Conservation (phyloP, 2,329 filamentous ascomycete genomes). For the Xylariaceae sp. region DNA sequence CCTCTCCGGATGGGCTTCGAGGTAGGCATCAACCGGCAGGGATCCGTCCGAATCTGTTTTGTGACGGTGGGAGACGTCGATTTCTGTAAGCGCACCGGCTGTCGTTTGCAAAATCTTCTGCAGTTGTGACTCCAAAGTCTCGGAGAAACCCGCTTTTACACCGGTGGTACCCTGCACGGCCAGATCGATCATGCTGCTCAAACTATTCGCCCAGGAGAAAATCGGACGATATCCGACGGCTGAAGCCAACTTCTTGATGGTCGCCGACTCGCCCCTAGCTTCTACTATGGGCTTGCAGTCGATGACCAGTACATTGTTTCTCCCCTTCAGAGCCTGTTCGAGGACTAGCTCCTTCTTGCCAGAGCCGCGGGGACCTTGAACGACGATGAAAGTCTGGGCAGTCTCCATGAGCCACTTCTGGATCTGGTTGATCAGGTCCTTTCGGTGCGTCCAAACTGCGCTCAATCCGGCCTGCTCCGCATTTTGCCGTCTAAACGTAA, state of each 20-base stretch:
- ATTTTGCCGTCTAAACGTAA: constrained; percentile 60
- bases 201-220: constrained; percentile 94
- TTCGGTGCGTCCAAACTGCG: constrained; percentile 86
- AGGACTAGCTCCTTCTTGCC: constrained; percentile 88
- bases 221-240: constrained; percentile 90
- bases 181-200: constrained; percentile 89
- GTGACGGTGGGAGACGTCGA: constrained; percentile 70
- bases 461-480: constrained; percentile 70
- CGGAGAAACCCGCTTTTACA: constrained; percentile 91
- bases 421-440: constrained; percentile 78
- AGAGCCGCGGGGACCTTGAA: constrained; percentile 89
- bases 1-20: constrained; percentile 85
- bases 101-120: constrained; percentile 89
- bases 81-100: constrained; percentile 74
- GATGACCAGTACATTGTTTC: constrained; percentile 77
- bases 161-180: constrained; percentile 93
- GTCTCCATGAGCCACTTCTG: constrained; percentile 86
- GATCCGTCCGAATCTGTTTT: constrained; percentile 74
- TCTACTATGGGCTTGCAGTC: constrained; percentile 95
- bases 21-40: constrained; percentile 80
- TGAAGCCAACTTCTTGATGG: constrained; percentile 77
- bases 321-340: constrained; percentile 77
- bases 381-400: constrained; percentile 87
- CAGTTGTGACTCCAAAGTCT: constrained; percentile 86
- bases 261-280: constrained; percentile 82